A percentile compares a stretch with the other conserved stretches of the same genome.
phyloP scores from a whole-genome alignment of 306 rosid genomes.

The Abrus precatorius region DNA sequence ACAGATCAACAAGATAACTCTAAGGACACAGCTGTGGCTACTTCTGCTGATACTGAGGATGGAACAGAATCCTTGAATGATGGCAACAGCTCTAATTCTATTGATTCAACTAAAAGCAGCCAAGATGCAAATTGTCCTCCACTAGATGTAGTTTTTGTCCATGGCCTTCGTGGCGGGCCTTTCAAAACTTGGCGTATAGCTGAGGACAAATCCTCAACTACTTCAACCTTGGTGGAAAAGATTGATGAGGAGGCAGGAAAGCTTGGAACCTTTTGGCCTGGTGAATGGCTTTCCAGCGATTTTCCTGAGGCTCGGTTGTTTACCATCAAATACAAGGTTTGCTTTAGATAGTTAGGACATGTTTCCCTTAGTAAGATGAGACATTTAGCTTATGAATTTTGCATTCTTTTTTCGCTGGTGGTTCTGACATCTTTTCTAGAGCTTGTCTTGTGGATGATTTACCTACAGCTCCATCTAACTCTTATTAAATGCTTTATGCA shows the following conservation, averaged over 20 bases:
- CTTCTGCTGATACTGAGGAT: slow-evolving; percentile 53
- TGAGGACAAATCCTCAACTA: slow-evolving; percentile 87
- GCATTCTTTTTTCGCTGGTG: slow-evolving; percentile 25
- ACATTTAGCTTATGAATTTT: slow-evolving; percentile 30
- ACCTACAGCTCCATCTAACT: slow-evolving; percentile 53
- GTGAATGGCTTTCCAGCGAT: slow-evolving; percentile 98
- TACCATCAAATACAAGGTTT: slow-evolving; percentile 92
- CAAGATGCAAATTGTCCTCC: slow-evolving; percentile 58
- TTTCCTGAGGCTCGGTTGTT: slow-evolving; percentile 88
- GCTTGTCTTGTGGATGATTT: slow-evolving; percentile 24
- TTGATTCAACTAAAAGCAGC: slow-evolving; percentile 48
- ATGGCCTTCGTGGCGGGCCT: slow-evolving; percentile 97
- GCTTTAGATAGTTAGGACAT: slow-evolving; percentile 46
- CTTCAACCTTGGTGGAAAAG: slow-evolving; percentile 88
- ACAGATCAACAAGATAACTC: slow-evolving; percentile 49
- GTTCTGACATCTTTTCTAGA: slow-evolving; percentile 36
- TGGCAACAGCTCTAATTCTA: slow-evolving; percentile 50
- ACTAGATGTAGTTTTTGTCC: slow-evolving; percentile 87
- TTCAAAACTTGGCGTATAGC: slow-evolving; percentile 95
- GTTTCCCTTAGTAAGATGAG: slow-evolving; percentile 19
- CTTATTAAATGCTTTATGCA: slow-evolving; percentile 58
- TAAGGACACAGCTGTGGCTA: slow-evolving; percentile 48
- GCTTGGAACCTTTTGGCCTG: slow-evolving; percentile 97
- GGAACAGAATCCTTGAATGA: slow-evolving; percentile 50
- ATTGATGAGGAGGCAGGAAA: slow-evolving; percentile 97